Percentiles rank a stretch among this genome's conserved stretches.
Evolutionary conservation across 169 alveolate genomes (phyloP).

Genomic region (Plasmodium ovale): DNA sequence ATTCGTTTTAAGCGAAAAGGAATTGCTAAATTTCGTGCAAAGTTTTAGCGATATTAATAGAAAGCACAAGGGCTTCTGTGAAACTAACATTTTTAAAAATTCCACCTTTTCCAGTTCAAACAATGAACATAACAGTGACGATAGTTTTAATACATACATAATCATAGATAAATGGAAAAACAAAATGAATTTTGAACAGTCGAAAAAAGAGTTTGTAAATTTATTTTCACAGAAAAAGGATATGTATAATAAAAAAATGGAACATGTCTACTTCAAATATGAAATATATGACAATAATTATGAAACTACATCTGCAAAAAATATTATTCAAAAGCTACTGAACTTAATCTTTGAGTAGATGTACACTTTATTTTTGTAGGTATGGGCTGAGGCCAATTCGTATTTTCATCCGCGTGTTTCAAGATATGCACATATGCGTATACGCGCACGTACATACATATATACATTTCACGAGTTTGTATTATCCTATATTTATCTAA

Average conservation of each 20-base stretch:
- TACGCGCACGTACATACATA: not conserved
- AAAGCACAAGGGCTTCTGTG: conserved; percentile 64
- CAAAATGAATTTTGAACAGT: conserved; percentile 44
- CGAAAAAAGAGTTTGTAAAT: conserved; percentile 48
- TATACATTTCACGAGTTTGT: not conserved
- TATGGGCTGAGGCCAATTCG: not conserved
- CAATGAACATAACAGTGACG: conserved; percentile 27
- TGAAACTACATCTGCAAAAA: conserved; percentile 60
- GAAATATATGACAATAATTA: conserved; percentile 50
- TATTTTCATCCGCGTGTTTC: not conserved
- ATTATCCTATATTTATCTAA: too few species aligned
- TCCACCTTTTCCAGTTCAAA: conserved; percentile 31
- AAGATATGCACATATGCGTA: not conserved
- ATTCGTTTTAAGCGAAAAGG: conserved; percentile 45
- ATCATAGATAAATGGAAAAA: conserved; percentile 73
- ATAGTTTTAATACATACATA: conserved; percentile 57
- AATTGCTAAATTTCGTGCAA: conserved; percentile 37
- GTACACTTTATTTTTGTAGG: not conserved
- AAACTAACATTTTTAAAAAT: conserved; percentile 59
- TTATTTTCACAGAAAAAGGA: conserved; percentile 55
- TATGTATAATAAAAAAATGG: conserved; percentile 54
- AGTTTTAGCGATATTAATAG: conserved; percentile 22
- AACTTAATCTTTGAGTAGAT: conserved; percentile 14
- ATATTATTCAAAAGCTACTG: conserved; percentile 33
- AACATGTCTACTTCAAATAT: conserved; percentile 41